These are phyloP conservation scores for Chytriomyces hyalinus DNA, from an alignment of 192 early-diverging fungal genomes.

Conservation along the genomic window DNA sequence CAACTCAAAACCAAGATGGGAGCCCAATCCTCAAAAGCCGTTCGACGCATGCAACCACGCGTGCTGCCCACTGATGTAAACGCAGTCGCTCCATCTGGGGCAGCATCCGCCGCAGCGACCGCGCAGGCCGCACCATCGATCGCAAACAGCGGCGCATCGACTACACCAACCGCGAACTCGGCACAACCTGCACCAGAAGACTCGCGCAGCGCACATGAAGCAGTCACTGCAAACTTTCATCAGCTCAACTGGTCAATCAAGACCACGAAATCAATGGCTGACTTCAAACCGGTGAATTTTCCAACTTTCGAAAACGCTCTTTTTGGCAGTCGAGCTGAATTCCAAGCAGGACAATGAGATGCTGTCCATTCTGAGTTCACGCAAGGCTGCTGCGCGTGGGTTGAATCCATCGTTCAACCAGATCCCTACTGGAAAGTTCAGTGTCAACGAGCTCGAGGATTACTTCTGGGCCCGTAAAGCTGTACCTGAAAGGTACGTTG, in stretches of 20 bases:
- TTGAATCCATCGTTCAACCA: neutral
- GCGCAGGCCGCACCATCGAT: neutral
- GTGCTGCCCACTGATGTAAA: neutral
- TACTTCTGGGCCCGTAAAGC: slow-evolving; percentile 11
- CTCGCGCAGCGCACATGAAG: neutral
- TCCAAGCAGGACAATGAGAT: slow-evolving; percentile 2
- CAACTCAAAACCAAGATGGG: neutral
- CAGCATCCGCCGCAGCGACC: too few species aligned
- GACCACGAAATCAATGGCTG: slow-evolving; percentile 2
- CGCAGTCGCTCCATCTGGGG: neutral
- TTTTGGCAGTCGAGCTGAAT: neutral
- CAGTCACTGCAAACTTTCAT: slow-evolving; percentile 14
- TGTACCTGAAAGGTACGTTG: neutral
- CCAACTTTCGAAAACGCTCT: neutral
- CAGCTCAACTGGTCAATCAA: slow-evolving; percentile 12
- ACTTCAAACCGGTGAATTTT: slow-evolving; percentile 2
- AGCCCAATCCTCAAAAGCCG: slow-evolving; percentile 4
- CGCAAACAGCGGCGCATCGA: neutral
- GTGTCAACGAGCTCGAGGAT: neutral
- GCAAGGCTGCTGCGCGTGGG: neutral
- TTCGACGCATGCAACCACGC: neutral
- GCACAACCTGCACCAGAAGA: neutral
- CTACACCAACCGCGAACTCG: neutral
- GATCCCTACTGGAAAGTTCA: neutral
- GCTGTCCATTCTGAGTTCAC: slow-evolving; percentile 13